Base-by-base conservation (phyloP, 1,284 basidiomycete species). In the Psilocybe mexicana region DNA sequence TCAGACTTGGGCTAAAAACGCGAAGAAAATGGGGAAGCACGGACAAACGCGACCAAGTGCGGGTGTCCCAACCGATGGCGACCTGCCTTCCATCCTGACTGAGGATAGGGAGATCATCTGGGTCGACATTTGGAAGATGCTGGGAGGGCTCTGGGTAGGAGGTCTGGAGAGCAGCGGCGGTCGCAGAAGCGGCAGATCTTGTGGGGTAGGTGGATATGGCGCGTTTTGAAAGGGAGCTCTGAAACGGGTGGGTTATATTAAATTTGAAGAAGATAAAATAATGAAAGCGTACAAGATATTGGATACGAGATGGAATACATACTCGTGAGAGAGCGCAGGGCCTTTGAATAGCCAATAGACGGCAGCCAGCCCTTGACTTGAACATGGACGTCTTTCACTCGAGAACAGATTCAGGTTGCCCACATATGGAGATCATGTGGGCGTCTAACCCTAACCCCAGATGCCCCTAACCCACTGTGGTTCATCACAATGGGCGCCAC, bases 31-130 rank as follows among this genome's bases (percentile, higher is more conserved):
- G 24, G 40, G 24, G 11, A 26, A 23, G n/a, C 26, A 77, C 87
- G 60, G 69, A 91, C 89, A 86, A 92, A 75, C 83, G 76, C 2
- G 89, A 88, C 82, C 84, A 88, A 8, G 75, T 80, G 55, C 78
- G 74, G 2, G 82, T 78, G 63, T 86, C 77, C 87, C 90, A 92
- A 5, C 87, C 82, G 44, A 92, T 74, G 10, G 85, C 78, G 4
- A 91, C 81, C 65, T 85, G 84, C 26, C 71, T 73, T 28, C 83
- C 82, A 60, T 86, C 84, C 53, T 78, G 75, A 58, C 77, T 84
- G 52, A 81, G 78, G 38, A 80, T 78, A 1, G 88, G 88, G 2
- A 86, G 66, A 63, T 83, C 76, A 25, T 75, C 70, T 14, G 63
- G 53, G 5, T 58, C 50, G 7, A 71, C 64, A 33, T 69, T 63